These are phyloP conservation scores for Viola odorata DNA, from an alignment of 345 rosid species.

Conservation along the genomic window DNA sequence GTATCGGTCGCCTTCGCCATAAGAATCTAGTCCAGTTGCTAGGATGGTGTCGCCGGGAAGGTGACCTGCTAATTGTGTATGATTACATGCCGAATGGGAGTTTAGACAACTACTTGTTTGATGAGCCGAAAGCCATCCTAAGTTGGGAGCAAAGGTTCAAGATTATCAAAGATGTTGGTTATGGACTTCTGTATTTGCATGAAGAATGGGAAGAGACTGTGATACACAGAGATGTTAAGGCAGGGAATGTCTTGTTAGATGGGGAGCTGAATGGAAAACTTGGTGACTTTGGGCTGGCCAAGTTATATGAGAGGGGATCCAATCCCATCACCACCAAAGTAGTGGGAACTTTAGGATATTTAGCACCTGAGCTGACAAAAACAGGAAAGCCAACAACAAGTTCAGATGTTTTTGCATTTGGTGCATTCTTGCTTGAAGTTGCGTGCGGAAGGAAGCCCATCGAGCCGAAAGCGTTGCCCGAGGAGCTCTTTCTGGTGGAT, in stretches of 20 bases:
- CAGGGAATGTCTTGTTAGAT: conserved; percentile 79
- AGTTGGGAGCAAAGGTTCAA: conserved; percentile 74
- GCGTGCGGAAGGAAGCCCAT: conserved; percentile 85
- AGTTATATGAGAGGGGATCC: conserved; percentile 64
- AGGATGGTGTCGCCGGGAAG: conserved; percentile 67
- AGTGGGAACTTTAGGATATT: conserved; percentile 91
- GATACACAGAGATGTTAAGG: conserved; percentile 86
- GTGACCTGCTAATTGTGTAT: conserved; percentile 67
- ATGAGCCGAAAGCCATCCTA: conserved; percentile 48
- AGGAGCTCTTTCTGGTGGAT: conserved; percentile 84
- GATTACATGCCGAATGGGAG: conserved; percentile 91
- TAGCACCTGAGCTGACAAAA: conserved; percentile 87
- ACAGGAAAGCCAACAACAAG: conserved; percentile 72
- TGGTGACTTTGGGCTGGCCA: conserved; percentile 93
- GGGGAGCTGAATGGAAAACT: conserved; percentile 64
- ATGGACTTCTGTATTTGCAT: conserved; percentile 76
- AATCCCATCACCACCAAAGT: conserved; percentile 73
- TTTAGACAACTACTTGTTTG: conserved; percentile 76
- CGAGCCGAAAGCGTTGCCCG: conserved; percentile 70
- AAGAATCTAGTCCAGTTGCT: conserved; percentile 78
- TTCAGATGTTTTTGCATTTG: conserved; percentile 87
- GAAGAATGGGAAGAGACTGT: conserved; percentile 92
- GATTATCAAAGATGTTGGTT: conserved; percentile 77
- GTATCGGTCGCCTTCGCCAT: conserved; percentile 83
- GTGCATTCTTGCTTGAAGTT: conserved; percentile 74